These are phyloP conservation scores for Camellia lanceoleosa DNA, from an alignment of 148 eudicot species.

Conservation along the genomic window DNA sequence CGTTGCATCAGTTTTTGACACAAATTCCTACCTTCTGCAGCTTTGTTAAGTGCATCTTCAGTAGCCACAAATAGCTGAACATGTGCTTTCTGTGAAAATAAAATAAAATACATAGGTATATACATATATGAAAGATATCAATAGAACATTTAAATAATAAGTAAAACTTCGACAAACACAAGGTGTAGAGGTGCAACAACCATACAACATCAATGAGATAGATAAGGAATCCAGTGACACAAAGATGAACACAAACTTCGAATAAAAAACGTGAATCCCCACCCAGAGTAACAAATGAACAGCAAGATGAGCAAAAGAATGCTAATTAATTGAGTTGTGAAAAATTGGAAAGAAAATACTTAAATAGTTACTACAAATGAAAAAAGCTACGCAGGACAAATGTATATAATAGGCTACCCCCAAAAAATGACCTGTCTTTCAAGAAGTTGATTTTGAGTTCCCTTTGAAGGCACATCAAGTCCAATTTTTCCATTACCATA, in stretches of 20 bases:
- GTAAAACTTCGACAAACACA: too few relatives aligned
- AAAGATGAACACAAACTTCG: neutral
- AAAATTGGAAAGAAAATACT: neutral
- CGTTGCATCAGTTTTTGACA: conserved; percentile 78
- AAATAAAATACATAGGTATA: neutral
- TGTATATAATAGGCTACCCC: neutral
- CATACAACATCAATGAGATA: neutral
- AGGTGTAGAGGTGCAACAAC: neutral
- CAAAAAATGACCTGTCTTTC: conserved; percentile 78
- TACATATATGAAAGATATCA: neutral
- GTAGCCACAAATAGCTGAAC: conserved; percentile 99
- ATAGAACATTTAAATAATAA: neutral
- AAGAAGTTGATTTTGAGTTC: conserved; percentile 93
- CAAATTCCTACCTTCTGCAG: conserved; percentile 79
- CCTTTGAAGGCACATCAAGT: conserved; percentile 74
- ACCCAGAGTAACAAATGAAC: neutral
- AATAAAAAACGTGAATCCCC: neutral
- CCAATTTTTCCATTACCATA: conserved; percentile 78
- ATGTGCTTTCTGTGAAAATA: conserved; percentile 78
- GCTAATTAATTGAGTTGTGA: neutral
- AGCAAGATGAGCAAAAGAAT: neutral
- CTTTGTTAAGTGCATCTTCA: conserved; percentile 93
- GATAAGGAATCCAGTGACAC: neutral
- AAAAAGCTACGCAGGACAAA: neutral
- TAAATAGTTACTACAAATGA: neutral